A percentile compares a stretch with the other conserved stretches of the same genome.
These are phyloP conservation scores for Sordariomycetes sp. DNA, from an alignment of 2,329 filamentous ascomycete genomes.

Conservation along the genomic window DNA sequence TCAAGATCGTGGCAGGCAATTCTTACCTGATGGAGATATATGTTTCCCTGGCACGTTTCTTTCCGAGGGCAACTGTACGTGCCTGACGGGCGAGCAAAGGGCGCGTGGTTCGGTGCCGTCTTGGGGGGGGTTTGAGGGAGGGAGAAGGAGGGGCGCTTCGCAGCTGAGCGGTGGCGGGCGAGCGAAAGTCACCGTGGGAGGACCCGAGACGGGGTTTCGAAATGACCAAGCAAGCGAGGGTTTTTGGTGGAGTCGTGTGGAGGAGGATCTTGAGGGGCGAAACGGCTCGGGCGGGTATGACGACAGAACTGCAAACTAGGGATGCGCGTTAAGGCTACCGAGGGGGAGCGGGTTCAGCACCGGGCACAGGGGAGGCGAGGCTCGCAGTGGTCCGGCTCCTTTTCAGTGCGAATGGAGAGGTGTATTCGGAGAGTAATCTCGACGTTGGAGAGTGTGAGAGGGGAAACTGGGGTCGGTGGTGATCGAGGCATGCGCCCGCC, in stretches of 20 bases:
- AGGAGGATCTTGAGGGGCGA: not conserved
- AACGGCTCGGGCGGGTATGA: not conserved
- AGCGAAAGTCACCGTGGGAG: constrained; percentile 1
- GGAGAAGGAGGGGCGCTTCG: constrained; percentile 6
- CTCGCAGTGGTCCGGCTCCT: not conserved
- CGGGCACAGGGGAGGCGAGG: not conserved
- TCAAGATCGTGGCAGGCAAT: too few relatives aligned
- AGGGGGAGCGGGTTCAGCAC: not conserved
- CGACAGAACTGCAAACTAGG: not conserved
- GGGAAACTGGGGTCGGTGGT: not conserved
- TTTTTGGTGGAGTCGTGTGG: not conserved
- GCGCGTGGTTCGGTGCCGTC: too few relatives aligned
- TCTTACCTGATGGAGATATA: too few relatives aligned
- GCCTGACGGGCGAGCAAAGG: too few relatives aligned
- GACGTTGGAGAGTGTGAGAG: not conserved
- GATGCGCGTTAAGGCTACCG: not conserved
- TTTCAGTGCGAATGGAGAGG: not conserved
- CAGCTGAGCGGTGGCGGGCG: constrained; percentile 6
- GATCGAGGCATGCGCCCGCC: not conserved
- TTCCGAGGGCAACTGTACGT: too few relatives aligned
- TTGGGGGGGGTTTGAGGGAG: not conserved
- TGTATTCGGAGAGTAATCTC: not conserved
- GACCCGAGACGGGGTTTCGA: not conserved
- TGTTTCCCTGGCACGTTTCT: too few relatives aligned
- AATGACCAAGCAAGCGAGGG: not conserved